A percentile compares a stretch with the other conserved stretches of the same genome.
phyloP scores from a whole-genome alignment of 106 monocot genomes.

The Platanthera guangdongensis region DNA sequence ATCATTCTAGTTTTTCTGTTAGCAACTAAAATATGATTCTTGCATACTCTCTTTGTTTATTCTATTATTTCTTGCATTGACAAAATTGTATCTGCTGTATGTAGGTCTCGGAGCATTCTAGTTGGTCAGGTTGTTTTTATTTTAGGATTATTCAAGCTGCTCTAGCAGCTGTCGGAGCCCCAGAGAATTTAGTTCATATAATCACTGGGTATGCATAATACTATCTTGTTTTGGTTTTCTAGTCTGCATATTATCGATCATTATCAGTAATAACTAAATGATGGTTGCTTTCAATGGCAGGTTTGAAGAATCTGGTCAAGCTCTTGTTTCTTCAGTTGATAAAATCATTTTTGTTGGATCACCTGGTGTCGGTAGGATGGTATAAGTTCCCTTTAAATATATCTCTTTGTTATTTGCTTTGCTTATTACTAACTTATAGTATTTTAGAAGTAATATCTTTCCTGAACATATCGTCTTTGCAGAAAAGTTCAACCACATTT shows the following conservation, averaged over 20 bases:
- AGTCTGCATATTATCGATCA: background rate
- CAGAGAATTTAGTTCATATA: conserved; percentile 93
- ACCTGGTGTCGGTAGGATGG: conserved; percentile 98
- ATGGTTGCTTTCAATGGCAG: conserved; percentile 30
- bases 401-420: conserved; percentile 5
- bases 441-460: conserved; percentile 1
- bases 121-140: conserved; percentile 99
- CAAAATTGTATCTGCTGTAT: background rate
- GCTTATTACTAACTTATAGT: background rate
- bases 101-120: conserved; percentile 98
- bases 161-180: conserved; percentile 89
- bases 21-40: background rate
- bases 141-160: conserved; percentile 91
- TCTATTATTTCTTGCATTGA: background rate
- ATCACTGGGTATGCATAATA: conserved; percentile 72
- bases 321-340: conserved; percentile 98
- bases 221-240: background rate
- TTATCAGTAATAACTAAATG: background rate
- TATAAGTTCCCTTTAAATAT: conserved; percentile 11
- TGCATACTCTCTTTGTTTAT: background rate
- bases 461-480: background rate
- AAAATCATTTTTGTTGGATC: conserved; percentile 99
- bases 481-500: background rate
- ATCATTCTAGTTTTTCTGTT: background rate
- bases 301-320: conserved; percentile 95